Evolutionary conservation across 768 basidiomycete species (phyloP).

Genomic region (Podaxis sp.): DNA sequence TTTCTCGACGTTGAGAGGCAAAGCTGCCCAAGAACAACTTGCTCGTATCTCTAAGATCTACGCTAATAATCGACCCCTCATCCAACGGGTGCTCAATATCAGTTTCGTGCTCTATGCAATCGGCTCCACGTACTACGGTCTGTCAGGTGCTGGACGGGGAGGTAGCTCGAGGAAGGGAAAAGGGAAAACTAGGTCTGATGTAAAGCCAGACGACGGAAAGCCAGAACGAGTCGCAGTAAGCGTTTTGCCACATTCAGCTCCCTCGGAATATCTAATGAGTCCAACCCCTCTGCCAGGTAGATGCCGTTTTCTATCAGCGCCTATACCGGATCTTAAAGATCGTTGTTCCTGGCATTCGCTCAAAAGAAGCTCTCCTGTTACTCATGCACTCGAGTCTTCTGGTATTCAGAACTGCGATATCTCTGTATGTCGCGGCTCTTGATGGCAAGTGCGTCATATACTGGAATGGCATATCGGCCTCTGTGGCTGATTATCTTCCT

Average conservation of each 20-base stretch:
- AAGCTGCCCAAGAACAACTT: constrained; percentile 32
- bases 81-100: constrained; percentile 68
- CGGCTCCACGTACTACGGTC: constrained; percentile 52
- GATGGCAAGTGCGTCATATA: constrained; percentile 72
- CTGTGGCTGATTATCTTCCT: constrained; percentile 1
- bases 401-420: constrained; percentile 85
- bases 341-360: constrained; percentile 80
- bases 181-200: constrained; percentile 23
- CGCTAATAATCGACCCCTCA: constrained; percentile 54
- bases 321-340: constrained; percentile 76
- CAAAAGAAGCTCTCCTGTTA: constrained; percentile 85
- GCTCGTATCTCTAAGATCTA: constrained; percentile 50
- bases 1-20: constrained; percentile 28
- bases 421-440: constrained; percentile 88
- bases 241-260: constrained; percentile 8
- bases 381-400: constrained; percentile 87
- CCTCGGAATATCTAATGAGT: neutral
- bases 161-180: constrained; percentile 32
- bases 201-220: constrained; percentile 23
- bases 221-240: constrained; percentile 66
- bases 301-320: constrained; percentile 84
- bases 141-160: constrained; percentile 37
- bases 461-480: neutral
- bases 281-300: constrained; percentile 50
- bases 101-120: constrained; percentile 72